These are phyloP conservation scores for Diaporthe destruens DNA, from an alignment of 2,329 filamentous ascomycete genomes.

Conservation along the genomic window DNA sequence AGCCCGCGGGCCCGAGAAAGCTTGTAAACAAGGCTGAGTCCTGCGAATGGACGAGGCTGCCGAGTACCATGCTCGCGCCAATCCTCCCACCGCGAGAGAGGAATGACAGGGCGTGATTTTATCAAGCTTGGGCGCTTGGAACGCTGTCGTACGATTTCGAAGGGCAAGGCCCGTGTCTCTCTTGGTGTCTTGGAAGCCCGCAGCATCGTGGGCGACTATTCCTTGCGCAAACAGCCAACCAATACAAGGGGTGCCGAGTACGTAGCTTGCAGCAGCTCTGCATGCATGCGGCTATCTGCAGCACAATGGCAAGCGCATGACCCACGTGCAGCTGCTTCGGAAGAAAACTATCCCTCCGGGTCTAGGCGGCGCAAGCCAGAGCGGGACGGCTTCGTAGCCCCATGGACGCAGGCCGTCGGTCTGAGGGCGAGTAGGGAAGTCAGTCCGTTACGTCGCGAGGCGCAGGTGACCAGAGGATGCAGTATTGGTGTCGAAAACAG, in stretches of 20 bases:
- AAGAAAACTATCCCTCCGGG: neutral
- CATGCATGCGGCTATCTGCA: constrained; percentile 22
- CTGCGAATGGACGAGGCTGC: neutral
- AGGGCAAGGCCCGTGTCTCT: constrained; percentile 6
- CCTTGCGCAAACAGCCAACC: constrained; percentile 7
- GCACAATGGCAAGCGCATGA: constrained; percentile 23
- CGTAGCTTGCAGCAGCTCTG: neutral
- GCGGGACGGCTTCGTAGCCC: neutral
- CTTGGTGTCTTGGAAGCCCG: neutral
- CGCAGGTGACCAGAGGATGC: neutral
- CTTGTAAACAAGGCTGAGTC: constrained; percentile 4
- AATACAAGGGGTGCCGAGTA: constrained; percentile 18
- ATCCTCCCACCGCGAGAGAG: neutral
- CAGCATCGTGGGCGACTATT: constrained; percentile 5
- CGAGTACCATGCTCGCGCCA: neutral
- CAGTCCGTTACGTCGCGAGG: neutral
- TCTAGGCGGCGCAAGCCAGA: neutral
- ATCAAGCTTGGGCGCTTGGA: constrained; percentile 17
- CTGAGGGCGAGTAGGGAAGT: neutral
- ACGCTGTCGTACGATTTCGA: constrained; percentile 27
- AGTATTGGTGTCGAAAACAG: neutral
- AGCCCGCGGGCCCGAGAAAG: neutral
- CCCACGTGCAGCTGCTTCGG: neutral
- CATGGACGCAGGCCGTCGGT: neutral
- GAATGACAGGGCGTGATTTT: constrained; percentile 1